Evolutionary conservation across 352 stramenopile species (phyloP).

Genomic region (Phytophthora cryptogea): DNA sequence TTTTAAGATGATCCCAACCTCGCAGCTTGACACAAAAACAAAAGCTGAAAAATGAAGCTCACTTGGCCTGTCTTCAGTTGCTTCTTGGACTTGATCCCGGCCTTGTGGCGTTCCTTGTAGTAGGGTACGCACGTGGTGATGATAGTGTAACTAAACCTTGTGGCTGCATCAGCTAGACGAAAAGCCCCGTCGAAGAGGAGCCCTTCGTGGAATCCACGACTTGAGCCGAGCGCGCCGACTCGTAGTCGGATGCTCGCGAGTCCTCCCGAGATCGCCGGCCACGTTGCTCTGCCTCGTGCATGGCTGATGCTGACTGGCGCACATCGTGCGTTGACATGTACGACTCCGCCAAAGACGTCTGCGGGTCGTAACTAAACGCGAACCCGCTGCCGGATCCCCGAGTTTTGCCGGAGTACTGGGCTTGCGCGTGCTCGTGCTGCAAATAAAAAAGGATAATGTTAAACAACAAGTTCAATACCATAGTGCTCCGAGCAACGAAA

Average conservation of each 20-base stretch:
- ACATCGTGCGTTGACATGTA: conserved; percentile 79
- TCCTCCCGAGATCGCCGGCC: conserved; percentile 71
- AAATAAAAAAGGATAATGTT: conserved; percentile 10
- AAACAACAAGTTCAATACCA: conserved; percentile 15
- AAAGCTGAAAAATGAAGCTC: conserved; percentile 21
- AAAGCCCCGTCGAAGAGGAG: conserved; percentile 41
- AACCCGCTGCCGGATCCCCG: conserved; percentile 78
- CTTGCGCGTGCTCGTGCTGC: conserved; percentile 28
- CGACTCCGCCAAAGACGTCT: conserved; percentile 77
- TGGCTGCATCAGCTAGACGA: conserved; percentile 35
- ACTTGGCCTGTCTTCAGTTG: conserved; percentile 1
- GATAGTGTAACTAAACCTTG: conserved; percentile 33
- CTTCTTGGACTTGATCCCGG: conserved; percentile 13
- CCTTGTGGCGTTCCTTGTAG: conserved; percentile 13
- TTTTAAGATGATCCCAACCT: conserved; percentile 7
- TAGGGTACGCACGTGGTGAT: conserved; percentile 27
- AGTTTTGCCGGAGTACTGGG: conserved; percentile 38
- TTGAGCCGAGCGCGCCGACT: conserved; percentile 26
- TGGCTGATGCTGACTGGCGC: conserved; percentile 56
- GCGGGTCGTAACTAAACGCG: conserved; percentile 83
- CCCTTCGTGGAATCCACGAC: conserved; percentile 43
- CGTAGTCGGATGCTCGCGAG: conserved; percentile 72
- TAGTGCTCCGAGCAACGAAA: neutral
- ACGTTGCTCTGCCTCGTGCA: conserved; percentile 67
- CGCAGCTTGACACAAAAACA: conserved; percentile 25